Evolutionary conservation across 495 filamentous ascomycete genomes (phyloP).

Genomic region (Penicillium coprophilum): DNA sequence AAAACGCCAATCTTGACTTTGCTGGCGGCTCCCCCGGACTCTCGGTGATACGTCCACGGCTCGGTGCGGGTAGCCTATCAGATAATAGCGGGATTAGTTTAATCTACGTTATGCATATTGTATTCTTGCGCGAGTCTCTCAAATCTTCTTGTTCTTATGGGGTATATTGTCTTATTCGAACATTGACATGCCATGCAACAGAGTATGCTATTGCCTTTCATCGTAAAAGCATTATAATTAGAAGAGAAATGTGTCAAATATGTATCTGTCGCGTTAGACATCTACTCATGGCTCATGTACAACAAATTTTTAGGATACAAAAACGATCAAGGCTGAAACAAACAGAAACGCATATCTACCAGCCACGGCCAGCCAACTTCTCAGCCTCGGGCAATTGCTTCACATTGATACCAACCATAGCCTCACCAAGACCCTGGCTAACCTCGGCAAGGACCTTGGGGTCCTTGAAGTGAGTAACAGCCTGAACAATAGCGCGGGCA

Average conservation of each 20-base stretch:
- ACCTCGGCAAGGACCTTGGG: conserved; percentile 85
- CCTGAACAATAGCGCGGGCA: conserved; percentile 92
- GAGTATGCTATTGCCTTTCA: background rate
- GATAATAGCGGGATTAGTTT: background rate
- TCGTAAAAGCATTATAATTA: background rate
- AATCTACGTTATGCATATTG: background rate
- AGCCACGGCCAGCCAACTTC: conserved; percentile 84
- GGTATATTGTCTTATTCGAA: background rate
- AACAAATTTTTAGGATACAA: conserved; percentile 18
- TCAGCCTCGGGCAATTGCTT: conserved; percentile 68
- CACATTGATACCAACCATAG: conserved; percentile 93
- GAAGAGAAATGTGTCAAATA: background rate
- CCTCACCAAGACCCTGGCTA: conserved; percentile 82
- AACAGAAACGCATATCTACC: conserved; percentile 53
- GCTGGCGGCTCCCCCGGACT: conserved; percentile 9
- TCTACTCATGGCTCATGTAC: conserved; percentile 26
- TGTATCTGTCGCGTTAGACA: conserved; percentile 16
- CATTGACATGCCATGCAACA: background rate
- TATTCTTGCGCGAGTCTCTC: background rate
- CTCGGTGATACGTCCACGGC: conserved; percentile 19
- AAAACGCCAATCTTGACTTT: background rate
- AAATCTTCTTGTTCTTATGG: background rate
- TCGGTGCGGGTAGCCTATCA: conserved; percentile 25
- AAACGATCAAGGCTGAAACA: conserved; percentile 15
- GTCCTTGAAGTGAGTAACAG: conserved; percentile 85